phyloP scores from a whole-genome alignment of 768 basidiomycete genomes.

The Boletus reticuloceps region DNA sequence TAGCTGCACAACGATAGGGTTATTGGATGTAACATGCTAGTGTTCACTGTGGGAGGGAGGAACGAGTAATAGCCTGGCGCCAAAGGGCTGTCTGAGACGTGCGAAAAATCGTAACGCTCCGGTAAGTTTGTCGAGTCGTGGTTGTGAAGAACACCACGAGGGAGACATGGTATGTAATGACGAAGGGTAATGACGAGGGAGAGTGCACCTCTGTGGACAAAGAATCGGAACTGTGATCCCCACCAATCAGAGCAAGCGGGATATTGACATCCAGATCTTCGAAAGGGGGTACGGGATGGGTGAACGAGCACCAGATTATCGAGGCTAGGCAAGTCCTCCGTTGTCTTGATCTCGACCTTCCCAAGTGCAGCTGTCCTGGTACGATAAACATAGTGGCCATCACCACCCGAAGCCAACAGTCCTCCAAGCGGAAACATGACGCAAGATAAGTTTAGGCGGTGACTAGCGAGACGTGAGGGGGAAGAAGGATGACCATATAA shows the following conservation, averaged over 20 bases:
- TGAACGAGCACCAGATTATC: background rate
- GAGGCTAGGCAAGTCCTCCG: background rate
- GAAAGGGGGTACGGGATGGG: background rate
- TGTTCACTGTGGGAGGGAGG: background rate
- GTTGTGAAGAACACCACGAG: background rate
- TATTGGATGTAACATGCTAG: background rate
- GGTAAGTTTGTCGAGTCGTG: background rate
- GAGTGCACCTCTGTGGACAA: background rate
- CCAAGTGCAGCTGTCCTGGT: background rate
- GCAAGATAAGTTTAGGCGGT: background rate
- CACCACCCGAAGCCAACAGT: background rate
- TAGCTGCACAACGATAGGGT: background rate
- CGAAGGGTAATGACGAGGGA: background rate
- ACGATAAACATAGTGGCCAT: background rate
- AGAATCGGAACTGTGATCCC: background rate
- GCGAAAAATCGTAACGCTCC: background rate
- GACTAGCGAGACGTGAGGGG: background rate
- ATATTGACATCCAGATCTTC: background rate
- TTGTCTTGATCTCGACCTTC: background rate
- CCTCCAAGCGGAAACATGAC: background rate
- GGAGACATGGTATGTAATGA: too few relatives aligned
- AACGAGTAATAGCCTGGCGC: constrained; percentile 3
- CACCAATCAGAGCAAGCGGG: background rate
- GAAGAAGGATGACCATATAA: background rate
- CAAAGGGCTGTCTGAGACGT: background rate